Evolutionary conservation across 495 filamentous ascomycete genomes (phyloP).

Genomic region (Podospora australis): DNA sequence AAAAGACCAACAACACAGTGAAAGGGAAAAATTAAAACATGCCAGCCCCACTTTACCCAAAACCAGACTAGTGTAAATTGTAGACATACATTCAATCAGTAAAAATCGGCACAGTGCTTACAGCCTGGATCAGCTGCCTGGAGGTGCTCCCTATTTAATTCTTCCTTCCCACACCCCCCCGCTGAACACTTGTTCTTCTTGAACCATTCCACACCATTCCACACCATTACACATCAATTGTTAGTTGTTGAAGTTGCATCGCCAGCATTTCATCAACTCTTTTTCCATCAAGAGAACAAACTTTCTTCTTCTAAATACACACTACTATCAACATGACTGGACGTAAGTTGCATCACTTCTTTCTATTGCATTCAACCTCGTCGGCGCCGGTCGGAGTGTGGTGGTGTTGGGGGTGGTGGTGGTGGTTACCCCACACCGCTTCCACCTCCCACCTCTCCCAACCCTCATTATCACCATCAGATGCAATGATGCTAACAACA

Average conservation of each 20-base stretch:
- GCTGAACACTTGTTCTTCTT: slow-evolving; percentile 1
- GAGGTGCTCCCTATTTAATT: too few species aligned
- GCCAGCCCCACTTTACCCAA: too few species aligned
- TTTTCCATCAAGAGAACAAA: slow-evolving; percentile 14
- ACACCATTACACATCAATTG: slow-evolving; percentile 6
- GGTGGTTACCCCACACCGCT: slow-evolving; percentile 22
- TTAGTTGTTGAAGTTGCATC: slow-evolving; percentile 11
- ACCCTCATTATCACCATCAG: background rate
- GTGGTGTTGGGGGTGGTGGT: slow-evolving; percentile 17
- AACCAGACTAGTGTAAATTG: too few species aligned
- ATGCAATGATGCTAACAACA: slow-evolving; percentile 1
- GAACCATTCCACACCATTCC: slow-evolving; percentile 4
- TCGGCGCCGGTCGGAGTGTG: slow-evolving; percentile 12
- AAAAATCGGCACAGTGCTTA: too few species aligned
- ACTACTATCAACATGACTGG: slow-evolving; percentile 75
- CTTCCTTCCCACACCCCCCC: too few species aligned
- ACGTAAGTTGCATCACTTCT: slow-evolving; percentile 61
- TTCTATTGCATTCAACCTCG: slow-evolving; percentile 8
- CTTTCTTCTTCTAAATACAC: slow-evolving; percentile 29
- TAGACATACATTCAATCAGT: too few species aligned
- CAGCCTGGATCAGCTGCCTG: too few species aligned
- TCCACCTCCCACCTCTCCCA: slow-evolving; percentile 1
- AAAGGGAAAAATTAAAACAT: too few species aligned
- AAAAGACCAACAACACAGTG: too few species aligned
- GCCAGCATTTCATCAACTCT: slow-evolving; percentile 24